Base-by-base conservation (phyloP, 1,284 basidiomycete genomes). In the Hemileia vastatrix region DNA sequence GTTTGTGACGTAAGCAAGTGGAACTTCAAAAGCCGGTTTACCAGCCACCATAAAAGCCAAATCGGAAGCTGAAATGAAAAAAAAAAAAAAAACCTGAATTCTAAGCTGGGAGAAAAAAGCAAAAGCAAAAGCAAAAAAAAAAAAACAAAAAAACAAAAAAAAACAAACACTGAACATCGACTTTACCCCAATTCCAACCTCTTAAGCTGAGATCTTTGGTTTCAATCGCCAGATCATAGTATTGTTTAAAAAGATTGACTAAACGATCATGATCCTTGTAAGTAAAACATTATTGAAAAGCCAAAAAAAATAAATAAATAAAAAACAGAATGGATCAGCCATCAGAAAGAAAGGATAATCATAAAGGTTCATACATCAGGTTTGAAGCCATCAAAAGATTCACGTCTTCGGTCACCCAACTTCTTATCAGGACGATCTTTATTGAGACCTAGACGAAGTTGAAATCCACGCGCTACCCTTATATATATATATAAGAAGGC, bases 161-260 rank as follows among this genome's bases (percentile, higher is more conserved):
- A 21, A 32, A 75, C 82, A 67, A 67, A 89, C 92, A 88, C 81
- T 90, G 88, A 68, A 98, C 91, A 72, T 94, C 90, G 2, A 89
- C 89, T 44, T 87, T 83, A 15, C 95, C 95, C 95, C 95, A 99
- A 76, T 99, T 98, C 92, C 92, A 98, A 1, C 95, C 95, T 74
- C 91, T 90, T 73, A 93, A 83, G 6, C 88, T 87, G 18, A 86
- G 81, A 71, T 99, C 95, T 74, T 85, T 86, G 9, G 83, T 83
- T 74, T 97, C 94, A 27, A 98, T 80, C 5, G 86, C 83, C 66
- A 93, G 80, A 64, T 83, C 84, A 79, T 92, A 97, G 77, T 90
- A 84, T 68, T 87, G 86, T 76, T 90, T 90, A 63, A 93, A 77
- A n/a, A 90, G 75, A 50, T 81, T 78, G 6, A 85, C 80, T 5